Evolutionary conservation across 2,329 filamentous ascomycete species (phyloP).

Genomic region (Curvularia eragrostidis): DNA sequence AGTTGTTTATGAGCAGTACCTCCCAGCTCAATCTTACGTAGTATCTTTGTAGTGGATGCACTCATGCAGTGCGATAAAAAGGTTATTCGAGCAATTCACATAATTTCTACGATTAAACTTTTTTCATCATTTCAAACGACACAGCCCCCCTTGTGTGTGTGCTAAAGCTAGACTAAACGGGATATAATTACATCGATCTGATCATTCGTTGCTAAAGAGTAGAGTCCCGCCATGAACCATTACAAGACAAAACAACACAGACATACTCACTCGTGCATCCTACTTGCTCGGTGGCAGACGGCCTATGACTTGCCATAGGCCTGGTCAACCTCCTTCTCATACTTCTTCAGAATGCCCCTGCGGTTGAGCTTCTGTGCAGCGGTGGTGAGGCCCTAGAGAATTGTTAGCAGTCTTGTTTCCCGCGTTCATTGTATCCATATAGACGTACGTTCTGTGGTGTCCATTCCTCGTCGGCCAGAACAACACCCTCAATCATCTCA

Average conservation of each 20-base stretch:
- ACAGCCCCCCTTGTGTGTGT: neutral
- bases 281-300: neutral
- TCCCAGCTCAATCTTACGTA: neutral
- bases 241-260: neutral
- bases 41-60: no score
- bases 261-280: neutral
- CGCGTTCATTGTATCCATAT: neutral
- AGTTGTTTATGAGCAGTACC: neutral
- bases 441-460: slow-evolving; percentile 79
- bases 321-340: slow-evolving; percentile 58
- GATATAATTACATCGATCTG: slow-evolving; percentile 14
- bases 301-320: slow-evolving; percentile 48
- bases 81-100: neutral
- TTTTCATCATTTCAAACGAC: neutral
- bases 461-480: slow-evolving; percentile 86
- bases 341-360: slow-evolving; percentile 58
- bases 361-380: slow-evolving; percentile 62
- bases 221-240: slow-evolving; percentile 2
- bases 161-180: slow-evolving; percentile 1
- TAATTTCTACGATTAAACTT: neutral
- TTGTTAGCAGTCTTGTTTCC: slow-evolving; percentile 23
- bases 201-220: neutral
- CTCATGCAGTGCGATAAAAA: neutral
- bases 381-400: slow-evolving; percentile 55
- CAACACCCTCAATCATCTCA: slow-evolving; percentile 77